Evolutionary conservation across 2,329 filamentous ascomycete genomes (phyloP), one percentile per base, ranked within the genome.

Genomic region (Penicillium frequentans): DNA sequence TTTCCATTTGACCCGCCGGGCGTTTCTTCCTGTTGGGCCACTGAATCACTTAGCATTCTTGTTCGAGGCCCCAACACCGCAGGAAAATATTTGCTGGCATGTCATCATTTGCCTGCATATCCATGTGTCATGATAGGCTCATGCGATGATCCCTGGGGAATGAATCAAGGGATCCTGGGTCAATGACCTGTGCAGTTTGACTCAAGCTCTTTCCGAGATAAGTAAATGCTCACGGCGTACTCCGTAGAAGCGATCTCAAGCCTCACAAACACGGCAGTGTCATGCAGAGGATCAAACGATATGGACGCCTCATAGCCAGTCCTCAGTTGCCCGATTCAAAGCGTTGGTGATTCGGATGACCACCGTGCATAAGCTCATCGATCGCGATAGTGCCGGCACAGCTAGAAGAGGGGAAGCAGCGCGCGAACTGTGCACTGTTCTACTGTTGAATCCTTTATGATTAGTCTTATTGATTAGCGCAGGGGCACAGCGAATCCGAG

Each of bases 311-410:
- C 31, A 60, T 37, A 16, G 26, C 14, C 8, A 21, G 35, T 54
- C 51, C 31, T 21, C 35, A 29, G 10, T 13, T 26, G 21, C 29
- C 33, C 37, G 23, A 49, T 44, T 8, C 11, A n/a, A 51, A 47
- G 23, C 21, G 59, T 65, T 65, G 61, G 61, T 66, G 64, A 66
- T 64, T 54, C 24, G 52, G 31, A 35, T 21, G 39, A 21, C 45
- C 54, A 45, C 55, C 55, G 55, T 65, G 64, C 64, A 65, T 65
- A 64, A 33, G 37, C 42, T 43, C 52, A 59, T 50, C 51, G 53
- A 55, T 47, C 52, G 58, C 35, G 47, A 45, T 31, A 50, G 44
- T 29, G 46, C 37, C 45, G 37, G 23, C 16, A 19, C n/a, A 37
- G 35, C 19, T 42, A 33, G 55, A 46, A 24, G 54, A 50, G 45